A percentile compares a stretch with the other conserved stretches of the same genome.
These are phyloP conservation scores for Infundibulicybe gibba DNA, from an alignment of 768 basidiomycete genomes.

Conservation along the genomic window DNA sequence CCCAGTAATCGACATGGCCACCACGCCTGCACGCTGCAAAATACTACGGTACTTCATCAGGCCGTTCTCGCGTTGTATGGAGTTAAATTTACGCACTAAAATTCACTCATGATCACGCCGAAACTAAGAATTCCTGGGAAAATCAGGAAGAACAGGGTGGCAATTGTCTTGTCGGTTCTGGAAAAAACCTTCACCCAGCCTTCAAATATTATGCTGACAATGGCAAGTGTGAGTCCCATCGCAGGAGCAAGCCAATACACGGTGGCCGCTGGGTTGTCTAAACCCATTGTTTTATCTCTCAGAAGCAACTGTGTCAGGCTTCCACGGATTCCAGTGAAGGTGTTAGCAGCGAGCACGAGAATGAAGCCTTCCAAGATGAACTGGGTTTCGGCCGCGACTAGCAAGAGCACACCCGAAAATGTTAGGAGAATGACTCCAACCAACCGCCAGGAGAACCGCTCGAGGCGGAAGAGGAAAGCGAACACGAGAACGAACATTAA, in stretches of 20 bases:
- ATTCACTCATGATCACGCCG: slow-evolving; percentile 95
- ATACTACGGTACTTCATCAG: slow-evolving; percentile 51
- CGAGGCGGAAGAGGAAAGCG: slow-evolving; percentile 90
- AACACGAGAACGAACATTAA: slow-evolving; percentile 95
- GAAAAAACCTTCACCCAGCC: slow-evolving; percentile 73
- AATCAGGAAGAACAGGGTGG: slow-evolving; percentile 65
- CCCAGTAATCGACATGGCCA: slow-evolving; percentile 96
- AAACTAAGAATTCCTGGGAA: slow-evolving; percentile 88
- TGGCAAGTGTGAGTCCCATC: slow-evolving; percentile 74
- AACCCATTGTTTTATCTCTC: slow-evolving; percentile 76
- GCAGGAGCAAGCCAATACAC: slow-evolving; percentile 92
- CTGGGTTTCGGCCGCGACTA: slow-evolving; percentile 92
- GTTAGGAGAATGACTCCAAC: slow-evolving; percentile 88
- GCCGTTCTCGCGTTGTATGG: slow-evolving; percentile 1
- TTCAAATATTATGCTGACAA: slow-evolving; percentile 69
- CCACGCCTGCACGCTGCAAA: slow-evolving; percentile 86
- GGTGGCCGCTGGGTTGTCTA: slow-evolving; percentile 90
- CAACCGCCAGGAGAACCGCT: slow-evolving; percentile 84
- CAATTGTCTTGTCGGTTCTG: slow-evolving; percentile 40
- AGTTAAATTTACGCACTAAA: slow-evolving; percentile 67
- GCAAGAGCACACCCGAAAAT: slow-evolving; percentile 86
- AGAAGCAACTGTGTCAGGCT: slow-evolving; percentile 89
- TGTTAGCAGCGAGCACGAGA: slow-evolving; percentile 85
- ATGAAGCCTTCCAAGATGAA: slow-evolving; percentile 82
- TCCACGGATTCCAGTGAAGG: slow-evolving; percentile 91